Evolutionary conservation across 177 flowering plant genomes (phyloP).

Genomic region (Vitis hybrid): DNA sequence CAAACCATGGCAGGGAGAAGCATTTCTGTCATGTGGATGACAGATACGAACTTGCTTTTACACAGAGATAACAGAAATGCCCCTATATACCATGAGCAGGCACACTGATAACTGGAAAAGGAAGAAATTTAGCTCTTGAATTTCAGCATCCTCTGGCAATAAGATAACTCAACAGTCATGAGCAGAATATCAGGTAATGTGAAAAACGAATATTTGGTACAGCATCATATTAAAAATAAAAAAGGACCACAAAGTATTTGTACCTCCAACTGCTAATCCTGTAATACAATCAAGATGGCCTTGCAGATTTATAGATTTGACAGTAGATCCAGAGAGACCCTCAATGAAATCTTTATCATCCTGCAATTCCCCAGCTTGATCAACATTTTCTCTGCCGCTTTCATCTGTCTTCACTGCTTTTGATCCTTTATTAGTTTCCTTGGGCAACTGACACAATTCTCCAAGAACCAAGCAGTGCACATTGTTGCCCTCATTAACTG

Average conservation of each 20-base stretch:
- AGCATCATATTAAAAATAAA: background rate
- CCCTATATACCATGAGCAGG: too few species aligned
- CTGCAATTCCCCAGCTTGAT: slow-evolving; percentile 19
- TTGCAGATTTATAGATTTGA: slow-evolving; percentile 45
- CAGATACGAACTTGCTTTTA: too few species aligned
- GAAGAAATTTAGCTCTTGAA: too few species aligned
- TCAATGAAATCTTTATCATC: slow-evolving; percentile 35
- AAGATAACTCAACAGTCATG: too few species aligned
- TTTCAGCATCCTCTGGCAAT: too few species aligned
- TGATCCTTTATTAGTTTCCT: slow-evolving; percentile 15
- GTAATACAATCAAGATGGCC: slow-evolving; percentile 84
- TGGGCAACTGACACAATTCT: slow-evolving; percentile 38
- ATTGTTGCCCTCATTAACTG: slow-evolving; percentile 7
- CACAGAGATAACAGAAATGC: too few species aligned
- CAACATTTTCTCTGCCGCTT: slow-evolving; percentile 18
- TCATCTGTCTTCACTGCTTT: slow-evolving; percentile 17
- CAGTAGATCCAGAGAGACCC: slow-evolving; percentile 34
- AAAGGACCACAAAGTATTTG: slow-evolving; percentile 3
- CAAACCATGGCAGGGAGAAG: too few species aligned
- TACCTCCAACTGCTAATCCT: slow-evolving; percentile 85
- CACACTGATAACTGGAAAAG: too few species aligned
- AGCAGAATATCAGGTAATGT: too few species aligned
- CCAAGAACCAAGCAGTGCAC: slow-evolving; percentile 54
- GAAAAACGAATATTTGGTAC: too few species aligned
- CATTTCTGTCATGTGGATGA: too few species aligned